Evolutionary conservation across 257 asterid species (phyloP).

Genomic region (Coffea eugenioides): DNA sequence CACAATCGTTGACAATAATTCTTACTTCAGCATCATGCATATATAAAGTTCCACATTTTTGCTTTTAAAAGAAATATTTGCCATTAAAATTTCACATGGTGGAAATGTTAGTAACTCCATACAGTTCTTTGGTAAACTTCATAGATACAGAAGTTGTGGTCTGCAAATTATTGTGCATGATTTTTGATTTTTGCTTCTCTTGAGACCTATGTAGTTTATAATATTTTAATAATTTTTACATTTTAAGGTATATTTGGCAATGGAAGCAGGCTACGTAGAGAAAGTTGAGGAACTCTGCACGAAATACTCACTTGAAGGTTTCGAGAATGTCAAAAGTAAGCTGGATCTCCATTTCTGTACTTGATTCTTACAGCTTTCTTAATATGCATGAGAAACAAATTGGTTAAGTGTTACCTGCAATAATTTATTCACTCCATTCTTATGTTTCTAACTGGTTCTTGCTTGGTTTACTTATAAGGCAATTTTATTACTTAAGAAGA

Average conservation of each 20-base stretch:
- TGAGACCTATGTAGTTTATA: not conserved
- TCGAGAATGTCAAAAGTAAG: constrained; percentile 64
- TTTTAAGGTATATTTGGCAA: constrained; percentile 82
- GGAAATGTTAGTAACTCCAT: not conserved
- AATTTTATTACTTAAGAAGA: not conserved
- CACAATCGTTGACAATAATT: not conserved
- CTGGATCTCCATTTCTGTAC: constrained; percentile 11
- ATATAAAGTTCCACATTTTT: not conserved
- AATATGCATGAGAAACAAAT: not conserved
- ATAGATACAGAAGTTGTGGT: not conserved
- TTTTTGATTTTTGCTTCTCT: not conserved
- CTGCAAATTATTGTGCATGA: not conserved
- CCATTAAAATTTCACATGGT: not conserved
- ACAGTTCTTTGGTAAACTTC: not conserved
- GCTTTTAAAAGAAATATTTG: not conserved
- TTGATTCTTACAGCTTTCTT: constrained; percentile 1
- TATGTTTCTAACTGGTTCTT: not conserved
- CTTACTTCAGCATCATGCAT: not conserved
- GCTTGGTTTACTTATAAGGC: not conserved
- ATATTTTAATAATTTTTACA: constrained; percentile 7
- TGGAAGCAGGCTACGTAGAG: constrained; percentile 96
- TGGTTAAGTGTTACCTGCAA: not conserved
- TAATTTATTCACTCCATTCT: not conserved
- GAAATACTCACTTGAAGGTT: constrained; percentile 75
- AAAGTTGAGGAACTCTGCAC: constrained; percentile 92